Evolutionary conservation across 768 basidiomycete species (phyloP), one percentile per base, ranked within the genome.

Genomic region (Cubamyces lactineus): DNA sequence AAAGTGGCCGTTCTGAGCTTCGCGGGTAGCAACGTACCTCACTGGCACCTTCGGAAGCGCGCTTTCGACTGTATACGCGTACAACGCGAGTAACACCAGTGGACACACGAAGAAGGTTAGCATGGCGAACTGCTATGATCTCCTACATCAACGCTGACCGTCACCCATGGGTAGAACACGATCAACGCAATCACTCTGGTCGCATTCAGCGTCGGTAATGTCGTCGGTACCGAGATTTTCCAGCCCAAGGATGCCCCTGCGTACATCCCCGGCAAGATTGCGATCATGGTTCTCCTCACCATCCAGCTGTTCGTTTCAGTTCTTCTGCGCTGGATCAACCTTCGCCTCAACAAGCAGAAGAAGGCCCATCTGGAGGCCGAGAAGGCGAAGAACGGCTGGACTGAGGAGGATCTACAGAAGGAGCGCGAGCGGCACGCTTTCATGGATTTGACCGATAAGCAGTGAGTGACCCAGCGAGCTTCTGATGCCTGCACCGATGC

Each of bases 211-310:
- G 62, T 84, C 19, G 84, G 86, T 17, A 87, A 87, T 66, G 84
- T 86, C 49, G 77, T 86, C 57, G 87, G 88, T 5, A 79, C 84
- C 0, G 80, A 84, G 69, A 86, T 87, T 30, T 86, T 89, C 68
- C 83, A 81, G 34, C 82, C 86, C 0, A 79, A 82, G 63, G 85
- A 85, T 62, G 85, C 84, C 2, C 85, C 86, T 0, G 78, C 69
- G 16, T 89, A 89, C 70, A 82, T 86, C 30, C 86, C 85, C 0
- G 87, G 86, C 21, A 89, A 89, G 68, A 82, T 82, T 15, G 80
- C 87, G 1, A 86, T 89, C 63, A 81, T 87, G 77, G 76, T 86
- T 4, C 76, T 87, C 6, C 75, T 89, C 34, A 79, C 73, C 2
- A 78, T 80, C 2, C 85, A 86, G 66, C 70, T 88, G 30, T 73